Base-by-base conservation (phyloP, 2,329 filamentous ascomycete species). In the Aspergillus floridensis region DNA sequence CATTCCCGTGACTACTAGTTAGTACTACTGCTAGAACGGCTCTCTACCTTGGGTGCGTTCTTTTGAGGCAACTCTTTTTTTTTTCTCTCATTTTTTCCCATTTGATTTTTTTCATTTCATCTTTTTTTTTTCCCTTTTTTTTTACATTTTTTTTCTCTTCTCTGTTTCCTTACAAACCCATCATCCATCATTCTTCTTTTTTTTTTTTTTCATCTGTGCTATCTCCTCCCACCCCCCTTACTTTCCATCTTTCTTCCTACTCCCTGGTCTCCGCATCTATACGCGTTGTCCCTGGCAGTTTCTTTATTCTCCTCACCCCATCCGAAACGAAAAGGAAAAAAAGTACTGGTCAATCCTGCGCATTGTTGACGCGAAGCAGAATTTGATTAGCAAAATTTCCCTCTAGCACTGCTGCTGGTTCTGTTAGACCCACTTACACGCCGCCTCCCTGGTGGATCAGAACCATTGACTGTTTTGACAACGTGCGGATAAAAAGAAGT, bases 401-500 rank as follows among this genome's bases (percentile, higher is more conserved):
- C 63, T 62, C 57, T 71, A 22, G 22, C 22, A 22, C 22, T 22
- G 22, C 22, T 22, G 22, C 22, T 22, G 68, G 68, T 73, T 72
- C 67, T 70, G 63, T 65, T 65, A 74, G 73, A 75, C 73, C 73
- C 74, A 75, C 73, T 70, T 70, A 59, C 68, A 72, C 70, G 72
- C 71, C 70, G 70, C 70, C 70, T 72, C 68, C 63, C 65, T 71
- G 68, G 74, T 76, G 74, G 73, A 76, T 75, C 73, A 72, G 66
- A 71, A 71, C 70, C 70, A 72, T 72, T 68, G 66, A 70, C 67
- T 68, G 63, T 68, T 71, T 64, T 71, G 66, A 74, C 73, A 73
- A 74, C 73, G 72, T 75, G 74, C 74, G 73, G 74, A 74, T 75
- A 75, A 74, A 70, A 69, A 70, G 62, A 69, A 72, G 70, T 74